These are phyloP conservation scores for Syzygium jambos DNA, from an alignment of 345 rosid species.

Conservation along the genomic window DNA sequence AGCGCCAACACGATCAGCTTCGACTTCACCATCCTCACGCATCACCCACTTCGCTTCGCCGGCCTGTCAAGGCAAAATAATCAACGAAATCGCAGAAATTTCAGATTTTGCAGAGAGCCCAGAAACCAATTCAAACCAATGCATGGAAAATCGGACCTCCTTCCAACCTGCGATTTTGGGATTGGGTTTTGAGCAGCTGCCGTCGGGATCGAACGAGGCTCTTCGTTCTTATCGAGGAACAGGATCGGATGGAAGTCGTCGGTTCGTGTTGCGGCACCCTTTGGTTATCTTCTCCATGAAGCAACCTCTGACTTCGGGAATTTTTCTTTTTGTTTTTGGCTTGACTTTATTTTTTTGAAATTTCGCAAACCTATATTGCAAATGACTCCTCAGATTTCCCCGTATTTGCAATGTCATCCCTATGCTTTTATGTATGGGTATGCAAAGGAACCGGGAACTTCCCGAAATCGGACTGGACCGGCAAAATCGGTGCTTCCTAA, in stretches of 20 bases:
- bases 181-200: not conserved
- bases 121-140: not conserved
- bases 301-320: not conserved
- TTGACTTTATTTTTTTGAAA: not conserved
- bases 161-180: not conserved
- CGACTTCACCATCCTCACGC: conserved; percentile 2
- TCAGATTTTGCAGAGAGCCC: not conserved
- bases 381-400: not conserved
- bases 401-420: not conserved
- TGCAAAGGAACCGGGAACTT: no score
- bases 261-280: not conserved
- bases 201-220: not conserved
- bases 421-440: no score
- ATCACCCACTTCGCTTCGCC: not conserved
- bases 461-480: no score
- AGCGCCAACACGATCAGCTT: conserved; percentile 14
- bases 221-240: not conserved
- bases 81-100: not conserved
- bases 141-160: not conserved
- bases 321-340: not conserved
- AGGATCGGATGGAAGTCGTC: not conserved
- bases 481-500: no score
- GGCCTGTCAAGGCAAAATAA: not conserved
- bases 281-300: not conserved
- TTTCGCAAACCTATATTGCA: not conserved